Evolutionary conservation across 2,329 filamentous ascomycete genomes (phyloP).

Genomic region (Epichloe gansuensis): DNA sequence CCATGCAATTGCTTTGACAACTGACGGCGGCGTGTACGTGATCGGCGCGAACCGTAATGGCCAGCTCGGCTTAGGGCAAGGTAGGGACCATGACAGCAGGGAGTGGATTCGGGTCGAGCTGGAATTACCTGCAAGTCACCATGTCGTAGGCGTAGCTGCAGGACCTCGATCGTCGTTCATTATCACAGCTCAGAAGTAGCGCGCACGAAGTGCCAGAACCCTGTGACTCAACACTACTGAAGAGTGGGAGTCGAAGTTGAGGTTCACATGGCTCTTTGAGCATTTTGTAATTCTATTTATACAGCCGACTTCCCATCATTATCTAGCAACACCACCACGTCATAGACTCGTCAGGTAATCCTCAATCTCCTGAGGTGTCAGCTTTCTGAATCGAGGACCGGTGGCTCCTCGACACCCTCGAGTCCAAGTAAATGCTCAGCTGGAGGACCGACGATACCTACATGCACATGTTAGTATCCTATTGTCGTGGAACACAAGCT

Average conservation of each 20-base stretch:
- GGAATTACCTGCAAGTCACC: slow-evolving; percentile 12
- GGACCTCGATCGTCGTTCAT: slow-evolving; percentile 40
- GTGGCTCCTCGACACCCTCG: slow-evolving; percentile 74
- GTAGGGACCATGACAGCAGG: slow-evolving; percentile 8
- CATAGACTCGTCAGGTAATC: slow-evolving; percentile 98
- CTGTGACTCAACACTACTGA: neutral
- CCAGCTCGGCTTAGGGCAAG: slow-evolving; percentile 39
- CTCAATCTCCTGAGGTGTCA: slow-evolving; percentile 96
- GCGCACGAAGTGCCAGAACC: neutral
- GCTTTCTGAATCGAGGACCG: slow-evolving; percentile 82
- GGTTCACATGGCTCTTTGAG: slow-evolving; percentile 17
- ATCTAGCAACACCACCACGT: slow-evolving; percentile 20
- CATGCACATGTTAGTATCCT: slow-evolving; percentile 12
- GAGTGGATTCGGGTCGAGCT: slow-evolving; percentile 28
- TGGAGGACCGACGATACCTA: slow-evolving; percentile 88
- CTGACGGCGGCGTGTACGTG: slow-evolving; percentile 37
- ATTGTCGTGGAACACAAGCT: neutral
- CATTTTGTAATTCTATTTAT: slow-evolving; percentile 32
- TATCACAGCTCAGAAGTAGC: slow-evolving; percentile 17
- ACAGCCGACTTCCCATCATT: slow-evolving; percentile 25
- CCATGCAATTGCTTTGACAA: slow-evolving; percentile 45
- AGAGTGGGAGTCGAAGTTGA: neutral
- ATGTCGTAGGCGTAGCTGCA: slow-evolving; percentile 31
- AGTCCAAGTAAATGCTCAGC: slow-evolving; percentile 87
- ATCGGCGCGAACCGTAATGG: slow-evolving; percentile 46